Evolutionary conservation across 169 alveolate species (phyloP), one percentile per base, ranked within the genome.

Genomic region (Plasmodium vinckei): DNA sequence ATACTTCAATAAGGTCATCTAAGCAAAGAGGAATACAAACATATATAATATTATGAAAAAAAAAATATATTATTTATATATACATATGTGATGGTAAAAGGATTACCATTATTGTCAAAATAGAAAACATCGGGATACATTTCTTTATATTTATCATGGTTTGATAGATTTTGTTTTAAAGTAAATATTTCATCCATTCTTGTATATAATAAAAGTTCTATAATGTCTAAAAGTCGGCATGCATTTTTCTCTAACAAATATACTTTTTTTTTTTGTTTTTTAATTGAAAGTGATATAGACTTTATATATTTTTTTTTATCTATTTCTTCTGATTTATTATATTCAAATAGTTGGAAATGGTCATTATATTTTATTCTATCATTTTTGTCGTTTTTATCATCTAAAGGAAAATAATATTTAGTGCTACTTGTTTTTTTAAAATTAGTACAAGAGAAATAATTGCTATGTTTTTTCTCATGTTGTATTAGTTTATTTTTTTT

Each of bases 161-260:
- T 57, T 10, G 68, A 79, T 3, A 79, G 27, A 42, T 25, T 53
- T 46, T 51, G 51, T 57, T 79, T 79, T 56, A 64, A 65, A 53
- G 67, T 12, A 53, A 65, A 79, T 5, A 68, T n/a, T 10, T 79
- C 89, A 42, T 79, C 54, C 89, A 79, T 79, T 25, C 89, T 64
- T 59, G 64, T 79, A 54, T 79, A 60, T 9, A 79, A 46, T 12
- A 79, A 42, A 49, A 79, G 89, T 79, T 79, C 89, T 47, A 79
- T 39, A 25, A 79, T 1, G 51, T 79, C 89, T 54, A 79, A 59
- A 3, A 59, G 6, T 9, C 51, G 69, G 7, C 39, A 75, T 46
- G 64, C 39, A 13, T 51, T 79, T 39, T 65, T 79, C 33, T 64
- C 89, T 19, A 79, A 42, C 4, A 17, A 49, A 3, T 57, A 13